A percentile compares a stretch with the other conserved stretches of the same genome.
These are phyloP conservation scores for Monascus purpureus DNA, from an alignment of 495 filamentous ascomycete genomes.

Conservation along the genomic window DNA sequence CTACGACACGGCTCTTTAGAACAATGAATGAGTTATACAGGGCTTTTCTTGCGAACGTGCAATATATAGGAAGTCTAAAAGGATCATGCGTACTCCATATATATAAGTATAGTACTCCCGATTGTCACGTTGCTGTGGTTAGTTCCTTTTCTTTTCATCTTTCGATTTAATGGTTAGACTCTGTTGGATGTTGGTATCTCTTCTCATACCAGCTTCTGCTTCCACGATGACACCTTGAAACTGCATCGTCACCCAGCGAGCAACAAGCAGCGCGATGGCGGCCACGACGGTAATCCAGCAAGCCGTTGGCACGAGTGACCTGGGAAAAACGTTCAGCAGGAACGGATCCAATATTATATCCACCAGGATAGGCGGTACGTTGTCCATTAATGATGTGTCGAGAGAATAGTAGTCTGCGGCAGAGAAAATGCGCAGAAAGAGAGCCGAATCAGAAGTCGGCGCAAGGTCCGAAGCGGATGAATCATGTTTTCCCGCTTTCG, in stretches of 20 bases:
- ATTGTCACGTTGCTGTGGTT: too few species aligned
- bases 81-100: too few species aligned
- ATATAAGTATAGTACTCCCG: too few species aligned
- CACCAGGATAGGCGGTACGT: conserved; percentile 58
- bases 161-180: too few species aligned
- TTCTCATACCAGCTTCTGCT: conserved; percentile 2
- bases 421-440: conserved; percentile 67
- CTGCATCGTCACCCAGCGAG: conserved; percentile 15
- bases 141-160: too few species aligned
- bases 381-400: conserved; percentile 58
- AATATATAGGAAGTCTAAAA: too few species aligned
- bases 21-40: too few species aligned
- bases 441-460: conserved; percentile 34
- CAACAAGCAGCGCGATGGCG: conserved; percentile 33
- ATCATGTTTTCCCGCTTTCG: conserved; percentile 2
- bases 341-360: conserved; percentile 89
- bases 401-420: conserved; percentile 73
- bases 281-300: conserved; percentile 44
- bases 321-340: conserved; percentile 54
- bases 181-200: too few species aligned
- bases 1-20: too few species aligned
- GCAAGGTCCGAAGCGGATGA: conserved; percentile 7
- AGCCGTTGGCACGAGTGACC: conserved; percentile 53
- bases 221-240: conserved; percentile 16
- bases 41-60: too few species aligned